A percentile compares a stretch with the other conserved stretches of the same genome.
Evolutionary conservation across 805 yeast species (phyloP).

Genomic region (Candida orba): DNA sequence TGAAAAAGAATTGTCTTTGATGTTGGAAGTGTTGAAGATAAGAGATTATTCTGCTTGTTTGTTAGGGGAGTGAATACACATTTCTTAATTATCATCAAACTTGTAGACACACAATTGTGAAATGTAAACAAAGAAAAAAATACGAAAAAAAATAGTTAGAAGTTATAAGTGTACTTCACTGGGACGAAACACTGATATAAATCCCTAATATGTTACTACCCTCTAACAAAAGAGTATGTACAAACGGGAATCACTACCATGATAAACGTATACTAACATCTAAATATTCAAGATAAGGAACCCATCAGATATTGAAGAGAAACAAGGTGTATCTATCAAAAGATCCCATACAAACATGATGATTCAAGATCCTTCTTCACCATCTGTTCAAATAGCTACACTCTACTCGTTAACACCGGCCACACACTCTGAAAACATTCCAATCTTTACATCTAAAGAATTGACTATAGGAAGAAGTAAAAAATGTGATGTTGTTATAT

Average conservation of each 20-base stretch:
- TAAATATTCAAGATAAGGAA: background rate
- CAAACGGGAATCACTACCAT: background rate
- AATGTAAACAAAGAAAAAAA: background rate
- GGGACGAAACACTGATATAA: too few species aligned
- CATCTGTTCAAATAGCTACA: slow-evolving; percentile 7
- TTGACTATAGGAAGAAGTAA: slow-evolving; percentile 49
- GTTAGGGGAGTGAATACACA: background rate
- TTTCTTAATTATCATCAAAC: too few species aligned
- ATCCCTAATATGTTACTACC: background rate
- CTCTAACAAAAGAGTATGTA: background rate
- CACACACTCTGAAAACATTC: slow-evolving; percentile 10
- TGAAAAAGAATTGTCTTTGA: slow-evolving; percentile 15
- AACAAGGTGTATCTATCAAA: slow-evolving; percentile 8
- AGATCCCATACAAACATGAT: slow-evolving; percentile 9
- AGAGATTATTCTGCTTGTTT: slow-evolving; percentile 18
- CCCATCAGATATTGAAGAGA: background rate
- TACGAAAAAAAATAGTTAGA: too few species aligned
- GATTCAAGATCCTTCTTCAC: background rate
- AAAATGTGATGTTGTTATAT: slow-evolving; percentile 46
- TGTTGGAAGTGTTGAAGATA: slow-evolving; percentile 21
- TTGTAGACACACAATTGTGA: background rate
- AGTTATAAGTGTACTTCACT: too few species aligned
- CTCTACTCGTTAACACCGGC: slow-evolving; percentile 12
- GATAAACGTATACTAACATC: background rate
- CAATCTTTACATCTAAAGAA: slow-evolving; percentile 26